Percentiles rank a stretch among this genome's conserved stretches.
These are phyloP conservation scores for Silene latifolia DNA, from an alignment of 148 eudicot species.

Conservation along the genomic window DNA sequence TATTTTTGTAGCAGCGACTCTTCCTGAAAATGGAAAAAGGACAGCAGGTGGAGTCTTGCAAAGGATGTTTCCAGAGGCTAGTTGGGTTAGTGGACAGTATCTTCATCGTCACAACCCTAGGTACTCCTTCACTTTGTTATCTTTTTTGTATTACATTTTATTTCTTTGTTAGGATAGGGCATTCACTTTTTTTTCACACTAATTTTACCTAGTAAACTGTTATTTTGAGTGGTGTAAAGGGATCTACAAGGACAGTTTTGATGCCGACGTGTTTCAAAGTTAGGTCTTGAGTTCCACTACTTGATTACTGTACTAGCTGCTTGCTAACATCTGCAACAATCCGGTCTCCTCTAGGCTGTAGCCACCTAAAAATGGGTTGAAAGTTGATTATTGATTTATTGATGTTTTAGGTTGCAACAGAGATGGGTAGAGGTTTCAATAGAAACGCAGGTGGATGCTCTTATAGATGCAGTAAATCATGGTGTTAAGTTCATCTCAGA, in stretches of 20 bases:
- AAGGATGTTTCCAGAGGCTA: slow-evolving; percentile 76
- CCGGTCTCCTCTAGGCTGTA: too few relatives aligned
- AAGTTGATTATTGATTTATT: background rate
- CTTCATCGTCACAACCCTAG: slow-evolving; percentile 90
- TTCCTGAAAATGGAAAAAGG: slow-evolving; percentile 82
- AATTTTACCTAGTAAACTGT: too few relatives aligned
- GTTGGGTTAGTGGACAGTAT: slow-evolving; percentile 83
- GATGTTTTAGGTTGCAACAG: slow-evolving; percentile 66
- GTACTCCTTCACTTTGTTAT: slow-evolving; percentile 27
- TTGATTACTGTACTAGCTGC: too few relatives aligned
- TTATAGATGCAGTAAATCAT: slow-evolving; percentile 60
- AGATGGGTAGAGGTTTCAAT: slow-evolving; percentile 79
- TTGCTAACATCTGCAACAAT: too few relatives aligned
- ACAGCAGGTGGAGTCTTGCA: slow-evolving; percentile 89
- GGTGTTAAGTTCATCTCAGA: slow-evolving; percentile 23
- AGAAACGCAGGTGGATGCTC: slow-evolving; percentile 84
- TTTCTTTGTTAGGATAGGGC: slow-evolving; percentile 3
- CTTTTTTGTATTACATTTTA: background rate
- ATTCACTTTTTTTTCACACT: too few relatives aligned
- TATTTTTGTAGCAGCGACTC: slow-evolving; percentile 91
- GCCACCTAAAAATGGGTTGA: background rate
- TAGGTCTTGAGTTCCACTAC: too few relatives aligned
- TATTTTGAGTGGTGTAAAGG: too few relatives aligned
- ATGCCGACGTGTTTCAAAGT: too few relatives aligned
- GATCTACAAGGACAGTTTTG: too few relatives aligned